Evolutionary conservation across 768 basidiomycete genomes (phyloP), one percentile per base, ranked within the genome.

Genomic region (Hygrophorus russula): DNA sequence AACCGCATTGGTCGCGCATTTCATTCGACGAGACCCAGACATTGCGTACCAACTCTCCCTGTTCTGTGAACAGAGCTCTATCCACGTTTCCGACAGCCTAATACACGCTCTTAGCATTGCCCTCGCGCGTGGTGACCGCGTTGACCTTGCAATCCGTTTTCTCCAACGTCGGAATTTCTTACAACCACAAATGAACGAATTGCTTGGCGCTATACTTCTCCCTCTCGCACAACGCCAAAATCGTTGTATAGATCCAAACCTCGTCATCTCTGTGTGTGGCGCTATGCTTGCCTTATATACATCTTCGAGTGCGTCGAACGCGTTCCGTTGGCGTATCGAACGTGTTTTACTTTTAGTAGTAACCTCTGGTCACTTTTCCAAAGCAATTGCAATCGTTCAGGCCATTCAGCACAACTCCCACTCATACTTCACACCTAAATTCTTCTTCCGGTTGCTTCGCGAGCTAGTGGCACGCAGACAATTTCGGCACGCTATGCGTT

Each of bases 311-410:
- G 70, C 70, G 0, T 54, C 62, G 0, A 29, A 30, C 5, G 45
- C 49, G 6, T 46, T 56, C 47, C 70, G 70, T 42, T 67, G 69
- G 49, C 69, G 67, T n/a, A 53, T 79, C 28, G 67, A 72, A 9
- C 70, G 66, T 40, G 62, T 73, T 19, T 56, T 77, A 44, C 53
- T 53, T 20, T 54, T 68, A 43, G 51, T 72, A 59, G 55, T 69
- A 13, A 44, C 58, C 18, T 62, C 66, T 3, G 61, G 57, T 9
- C 61, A 68, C 35, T 57, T 68, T 7, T 48, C 52, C 0, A 52
- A 57, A 15, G 62, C 69, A 7, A 49, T 72, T 1, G 47, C 58
- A 33, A 49, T 76, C 18, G 56, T 78, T 33, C 57, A 67, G 46
- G 56, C 54, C 36, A 57, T 80, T 27, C 50, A 64, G 35, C 40